These are phyloP conservation scores for Yamadazyma sp. DNA, from an alignment of 1,139 yeast species.

Conservation along the genomic window DNA sequence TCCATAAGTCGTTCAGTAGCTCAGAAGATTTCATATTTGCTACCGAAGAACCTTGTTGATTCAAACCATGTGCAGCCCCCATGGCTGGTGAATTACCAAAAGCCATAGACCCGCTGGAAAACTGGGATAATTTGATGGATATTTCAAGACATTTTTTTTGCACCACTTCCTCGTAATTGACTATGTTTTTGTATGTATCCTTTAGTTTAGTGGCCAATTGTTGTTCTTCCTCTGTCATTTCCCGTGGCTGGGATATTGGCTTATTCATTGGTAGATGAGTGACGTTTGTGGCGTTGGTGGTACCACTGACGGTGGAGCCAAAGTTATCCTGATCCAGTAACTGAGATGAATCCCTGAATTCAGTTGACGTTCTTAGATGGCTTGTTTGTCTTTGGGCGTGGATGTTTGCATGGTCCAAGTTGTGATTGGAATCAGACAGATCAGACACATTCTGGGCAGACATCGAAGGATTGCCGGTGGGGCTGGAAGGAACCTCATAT, in stretches of 20 bases:
- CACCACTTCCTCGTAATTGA: constrained; percentile 64
- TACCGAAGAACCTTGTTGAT: constrained; percentile 1
- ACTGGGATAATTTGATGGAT: constrained; percentile 50
- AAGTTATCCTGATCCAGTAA: constrained; percentile 11
- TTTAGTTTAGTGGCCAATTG: constrained; percentile 68
- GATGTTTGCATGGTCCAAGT: neutral
- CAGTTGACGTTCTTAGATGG: neutral
- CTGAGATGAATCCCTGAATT: constrained; percentile 1
- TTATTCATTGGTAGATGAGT: constrained; percentile 1
- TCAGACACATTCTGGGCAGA: constrained; percentile 38
- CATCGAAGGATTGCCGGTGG: constrained; percentile 30
- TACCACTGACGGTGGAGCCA: constrained; percentile 6
- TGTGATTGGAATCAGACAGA: constrained; percentile 36
- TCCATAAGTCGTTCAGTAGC: constrained; percentile 65
- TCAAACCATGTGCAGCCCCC: constrained; percentile 9
- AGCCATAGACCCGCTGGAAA: constrained; percentile 29
- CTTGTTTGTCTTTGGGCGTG: neutral
- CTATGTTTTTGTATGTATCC: constrained; percentile 70
- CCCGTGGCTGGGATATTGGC: constrained; percentile 20
- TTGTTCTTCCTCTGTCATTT: constrained; percentile 66
- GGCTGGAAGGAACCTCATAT: constrained; percentile 46
- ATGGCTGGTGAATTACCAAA: constrained; percentile 7
- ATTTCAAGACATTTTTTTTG: constrained; percentile 66
- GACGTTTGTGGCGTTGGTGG: constrained; percentile 5
- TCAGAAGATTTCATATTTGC: constrained; percentile 41